Evolutionary conservation across 352 stramenopile genomes (phyloP).

Genomic region (Thraustochytrium striatum): DNA sequence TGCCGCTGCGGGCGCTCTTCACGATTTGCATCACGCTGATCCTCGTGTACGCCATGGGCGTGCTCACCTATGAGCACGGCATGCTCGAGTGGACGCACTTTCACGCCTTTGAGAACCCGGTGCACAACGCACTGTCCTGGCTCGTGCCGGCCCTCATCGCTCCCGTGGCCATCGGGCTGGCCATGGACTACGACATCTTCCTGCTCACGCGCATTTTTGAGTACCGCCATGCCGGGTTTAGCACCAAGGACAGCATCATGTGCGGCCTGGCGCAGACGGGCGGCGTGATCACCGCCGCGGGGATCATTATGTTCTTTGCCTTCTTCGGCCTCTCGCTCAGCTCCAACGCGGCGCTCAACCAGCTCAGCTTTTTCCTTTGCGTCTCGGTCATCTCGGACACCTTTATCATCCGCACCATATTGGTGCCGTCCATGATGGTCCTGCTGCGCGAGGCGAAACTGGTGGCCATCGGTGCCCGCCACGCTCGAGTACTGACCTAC

Average conservation of each 20-base stretch:
- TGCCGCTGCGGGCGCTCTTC: slow-evolving; percentile 52
- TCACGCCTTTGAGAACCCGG: slow-evolving; percentile 23
- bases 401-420: slow-evolving; percentile 56
- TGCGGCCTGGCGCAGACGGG: slow-evolving; percentile 53
- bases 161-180: slow-evolving; percentile 55
- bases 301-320: slow-evolving; percentile 58
- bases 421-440: slow-evolving; percentile 55
- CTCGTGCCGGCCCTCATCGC: slow-evolving; percentile 57
- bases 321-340: slow-evolving; percentile 56
- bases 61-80: slow-evolving; percentile 56
- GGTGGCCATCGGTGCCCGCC: slow-evolving; percentile 52
- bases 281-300: slow-evolving; percentile 56
- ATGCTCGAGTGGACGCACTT: slow-evolving; percentile 44
- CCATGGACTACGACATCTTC: slow-evolving; percentile 59
- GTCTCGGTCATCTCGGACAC: slow-evolving; percentile 57
- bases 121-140: slow-evolving; percentile 54
- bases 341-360: slow-evolving; percentile 52
- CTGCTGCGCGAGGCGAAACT: slow-evolving; percentile 51
- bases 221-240: slow-evolving; percentile 52
- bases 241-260: slow-evolving; percentile 49
- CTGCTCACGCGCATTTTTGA: slow-evolving; percentile 55
- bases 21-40: slow-evolving; percentile 55
- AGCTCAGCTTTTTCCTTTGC: slow-evolving; percentile 56
- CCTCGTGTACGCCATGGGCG: slow-evolving; percentile 55
- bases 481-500: background rate